phyloP scores from a whole-genome alignment of 495 filamentous ascomycete species.

The Penicillium diatomitis region DNA sequence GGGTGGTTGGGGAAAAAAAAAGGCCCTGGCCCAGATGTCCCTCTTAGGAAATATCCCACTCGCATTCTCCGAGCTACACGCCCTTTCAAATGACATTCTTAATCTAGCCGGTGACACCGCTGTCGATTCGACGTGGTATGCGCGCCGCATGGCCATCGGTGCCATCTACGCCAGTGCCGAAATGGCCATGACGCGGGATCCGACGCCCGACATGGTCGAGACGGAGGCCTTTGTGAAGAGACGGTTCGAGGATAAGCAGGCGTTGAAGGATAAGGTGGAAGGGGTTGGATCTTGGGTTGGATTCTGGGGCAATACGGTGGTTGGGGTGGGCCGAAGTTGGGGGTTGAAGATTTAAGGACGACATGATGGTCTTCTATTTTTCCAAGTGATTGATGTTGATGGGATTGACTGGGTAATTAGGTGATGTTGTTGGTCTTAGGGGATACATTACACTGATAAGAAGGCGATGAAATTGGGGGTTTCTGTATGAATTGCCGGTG shows the following conservation, averaged over 20 bases:
- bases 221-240: constrained; percentile 74
- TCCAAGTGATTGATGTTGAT: not conserved
- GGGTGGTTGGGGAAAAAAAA: no score
- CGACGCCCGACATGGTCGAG: constrained; percentile 51
- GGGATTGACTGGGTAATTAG: not conserved
- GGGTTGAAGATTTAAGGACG: constrained; percentile 34
- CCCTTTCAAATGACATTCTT: constrained; percentile 79
- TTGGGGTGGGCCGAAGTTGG: constrained; percentile 37
- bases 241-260: constrained; percentile 59
- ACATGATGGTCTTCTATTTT: not conserved
- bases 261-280: constrained; percentile 47
- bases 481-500: no score
- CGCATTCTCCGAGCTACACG: constrained; percentile 70
- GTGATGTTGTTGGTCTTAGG: not conserved
- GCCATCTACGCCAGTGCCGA: constrained; percentile 80
- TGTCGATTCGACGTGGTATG: constrained; percentile 85
- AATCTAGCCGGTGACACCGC: constrained; percentile 71
- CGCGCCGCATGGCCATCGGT: constrained; percentile 69
- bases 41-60: constrained; percentile 63
- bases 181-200: constrained; percentile 87
- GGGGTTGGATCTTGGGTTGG: constrained; percentile 63
- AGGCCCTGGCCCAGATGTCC: constrained; percentile 88
- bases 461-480: no score
- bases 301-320: constrained; percentile 54
- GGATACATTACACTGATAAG: no score